A percentile compares a stretch with the other conserved stretches of the same genome.
phyloP scores from a whole-genome alignment of 306 rosid species.

The Glycine latifolia region DNA sequence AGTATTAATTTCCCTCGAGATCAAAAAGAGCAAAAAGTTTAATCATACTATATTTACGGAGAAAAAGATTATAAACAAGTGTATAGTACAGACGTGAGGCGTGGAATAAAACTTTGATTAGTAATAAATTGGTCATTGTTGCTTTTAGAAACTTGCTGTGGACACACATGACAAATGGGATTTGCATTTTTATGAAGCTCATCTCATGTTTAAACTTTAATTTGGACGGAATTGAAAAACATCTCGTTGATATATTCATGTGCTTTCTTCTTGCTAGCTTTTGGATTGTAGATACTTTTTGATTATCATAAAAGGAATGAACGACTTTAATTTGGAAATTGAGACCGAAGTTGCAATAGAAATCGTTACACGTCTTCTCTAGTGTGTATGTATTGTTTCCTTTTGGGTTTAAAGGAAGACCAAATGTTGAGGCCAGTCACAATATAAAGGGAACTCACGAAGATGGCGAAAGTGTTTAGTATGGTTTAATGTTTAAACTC shows the following conservation, averaged over 20 bases:
- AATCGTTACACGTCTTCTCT: background rate
- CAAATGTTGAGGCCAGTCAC: background rate
- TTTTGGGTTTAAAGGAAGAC: background rate
- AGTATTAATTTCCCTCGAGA: background rate
- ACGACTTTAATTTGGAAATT: conserved; percentile 34
- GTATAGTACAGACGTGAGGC: background rate
- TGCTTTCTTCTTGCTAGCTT: conserved; percentile 17
- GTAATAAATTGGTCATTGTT: background rate
- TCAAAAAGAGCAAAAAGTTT: background rate
- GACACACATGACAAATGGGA: conserved; percentile 7
- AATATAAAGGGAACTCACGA: background rate
- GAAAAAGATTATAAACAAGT: background rate
- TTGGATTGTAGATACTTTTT: conserved; percentile 30
- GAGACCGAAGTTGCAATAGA: background rate
- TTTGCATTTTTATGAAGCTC: background rate
- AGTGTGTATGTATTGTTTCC: background rate
- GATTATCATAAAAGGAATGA: background rate
- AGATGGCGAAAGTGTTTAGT: background rate
- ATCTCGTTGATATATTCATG: background rate
- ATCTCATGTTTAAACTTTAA: background rate
- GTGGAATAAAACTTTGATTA: no score
- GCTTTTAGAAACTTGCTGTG: conserved; percentile 18
- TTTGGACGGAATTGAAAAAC: background rate
- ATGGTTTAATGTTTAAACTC: background rate
- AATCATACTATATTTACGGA: background rate